These are phyloP conservation scores for Extremus antarcticus DNA, from an alignment of 495 filamentous ascomycete genomes.

Conservation along the genomic window DNA sequence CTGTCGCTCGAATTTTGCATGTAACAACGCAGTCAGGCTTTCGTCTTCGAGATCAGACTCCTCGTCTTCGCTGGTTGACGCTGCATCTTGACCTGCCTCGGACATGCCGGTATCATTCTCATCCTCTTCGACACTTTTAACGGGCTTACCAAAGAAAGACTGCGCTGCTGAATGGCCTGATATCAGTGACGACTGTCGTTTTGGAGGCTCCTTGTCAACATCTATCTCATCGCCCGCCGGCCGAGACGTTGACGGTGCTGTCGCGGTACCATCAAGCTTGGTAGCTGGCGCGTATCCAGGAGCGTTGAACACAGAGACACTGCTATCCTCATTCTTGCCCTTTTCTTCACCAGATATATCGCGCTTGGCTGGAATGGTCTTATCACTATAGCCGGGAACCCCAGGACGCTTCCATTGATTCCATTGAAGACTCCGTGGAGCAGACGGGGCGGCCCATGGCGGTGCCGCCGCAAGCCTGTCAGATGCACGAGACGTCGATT, in stretches of 20 bases:
- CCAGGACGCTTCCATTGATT: constrained; percentile 29
- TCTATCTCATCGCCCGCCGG: constrained; percentile 11
- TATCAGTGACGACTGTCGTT: not conserved
- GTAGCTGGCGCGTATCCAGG: not conserved
- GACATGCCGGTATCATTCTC: constrained; percentile 5
- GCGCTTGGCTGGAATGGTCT: constrained; percentile 22
- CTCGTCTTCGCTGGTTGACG: constrained; percentile 28
- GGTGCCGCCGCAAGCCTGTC: constrained; percentile 10
- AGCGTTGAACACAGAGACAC: too few species aligned
- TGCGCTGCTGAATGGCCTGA: constrained; percentile 14
- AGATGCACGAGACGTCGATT: not conserved
- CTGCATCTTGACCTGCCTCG: constrained; percentile 16
- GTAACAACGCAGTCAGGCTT: constrained; percentile 24
- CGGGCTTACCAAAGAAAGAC: constrained; percentile 19
- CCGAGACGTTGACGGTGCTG: not conserved
- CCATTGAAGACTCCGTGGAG: constrained; percentile 16
- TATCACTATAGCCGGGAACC: constrained; percentile 11
- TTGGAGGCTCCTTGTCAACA: constrained; percentile 1
- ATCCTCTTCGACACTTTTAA: constrained; percentile 1
- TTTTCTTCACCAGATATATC: constrained; percentile 22
- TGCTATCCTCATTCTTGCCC: not conserved
- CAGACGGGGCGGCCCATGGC: constrained; percentile 16
- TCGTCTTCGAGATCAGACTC: constrained; percentile 29
- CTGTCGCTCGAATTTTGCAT: constrained; percentile 29
- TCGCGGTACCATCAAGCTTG: not conserved